A percentile compares a stretch with the other conserved stretches of the same genome.
phyloP scores from a whole-genome alignment of 2,329 filamentous ascomycete genomes.

The Neobulgaria alba region DNA sequence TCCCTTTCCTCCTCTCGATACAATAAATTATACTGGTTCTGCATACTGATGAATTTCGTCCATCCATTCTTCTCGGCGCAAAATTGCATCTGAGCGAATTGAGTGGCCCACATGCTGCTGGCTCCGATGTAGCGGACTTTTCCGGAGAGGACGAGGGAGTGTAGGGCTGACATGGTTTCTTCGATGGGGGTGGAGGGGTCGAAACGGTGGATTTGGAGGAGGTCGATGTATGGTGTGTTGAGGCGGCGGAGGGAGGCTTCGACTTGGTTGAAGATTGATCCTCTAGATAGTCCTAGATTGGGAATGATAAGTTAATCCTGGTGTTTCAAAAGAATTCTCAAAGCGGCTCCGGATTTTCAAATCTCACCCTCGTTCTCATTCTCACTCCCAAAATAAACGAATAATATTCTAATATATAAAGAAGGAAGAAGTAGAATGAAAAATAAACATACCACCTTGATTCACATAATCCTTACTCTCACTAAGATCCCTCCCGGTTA shows the following conservation, averaged over 20 bases:
- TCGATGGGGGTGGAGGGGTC: slow-evolving; percentile 42
- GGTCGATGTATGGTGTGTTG: slow-evolving; percentile 48
- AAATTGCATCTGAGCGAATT: slow-evolving; percentile 42
- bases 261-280: slow-evolving; percentile 58
- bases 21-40: slow-evolving; percentile 44
- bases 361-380: too few species aligned
- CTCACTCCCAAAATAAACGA: too few species aligned
- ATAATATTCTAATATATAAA: too few species aligned
- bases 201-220: slow-evolving; percentile 52
- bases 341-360: too few species aligned
- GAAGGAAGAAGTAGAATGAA: too few species aligned
- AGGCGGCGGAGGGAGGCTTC: slow-evolving; percentile 48
- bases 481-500: slow-evolving; percentile 33
- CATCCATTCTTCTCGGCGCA: slow-evolving; percentile 43
- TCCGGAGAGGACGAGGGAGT: slow-evolving; percentile 48
- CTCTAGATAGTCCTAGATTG: slow-evolving; percentile 45
- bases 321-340: too few species aligned
- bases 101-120: slow-evolving; percentile 40
- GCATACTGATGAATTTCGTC: slow-evolving; percentile 50
- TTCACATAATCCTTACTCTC: slow-evolving; percentile 43
- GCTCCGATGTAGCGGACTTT: slow-evolving; percentile 48
- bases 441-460: slow-evolving; percentile 15
- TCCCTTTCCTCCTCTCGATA: slow-evolving; percentile 50
- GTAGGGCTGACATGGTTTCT: slow-evolving; percentile 56
- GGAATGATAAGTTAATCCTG: background rate